These are phyloP conservation scores for barrel medic (Medicago truncatula) DNA, from an alignment of 306 rosid species.

Conservation along the genomic window MtrunA17r5.0-ANR NC_053048.1:40840001-40840500, in stretches of 20 bases:
- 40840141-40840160: constrained; percentile 5
- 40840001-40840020: background rate
- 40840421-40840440: background rate
- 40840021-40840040: background rate
- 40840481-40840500: constrained; percentile 56
- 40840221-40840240: constrained; percentile 32
- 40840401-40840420: constrained; percentile 57
- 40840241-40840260: constrained; percentile 11
- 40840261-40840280: constrained; percentile 8
- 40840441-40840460: constrained; percentile 51
- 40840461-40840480: constrained; percentile 33
- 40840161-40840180: constrained; percentile 18
- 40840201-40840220: background rate
- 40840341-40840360: background rate
- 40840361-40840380: background rate
- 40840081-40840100: constrained; percentile 1
- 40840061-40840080: background rate
- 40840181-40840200: background rate
- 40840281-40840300: background rate
- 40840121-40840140: background rate
- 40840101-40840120: background rate
- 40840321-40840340: constrained; percentile 21
- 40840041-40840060: background rate
- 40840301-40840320: background rate
- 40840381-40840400: constrained; percentile 49